Evolutionary conservation across 164 flowering plant species (phyloP).

Genomic region (Dillenia suffruticosa): DNA sequence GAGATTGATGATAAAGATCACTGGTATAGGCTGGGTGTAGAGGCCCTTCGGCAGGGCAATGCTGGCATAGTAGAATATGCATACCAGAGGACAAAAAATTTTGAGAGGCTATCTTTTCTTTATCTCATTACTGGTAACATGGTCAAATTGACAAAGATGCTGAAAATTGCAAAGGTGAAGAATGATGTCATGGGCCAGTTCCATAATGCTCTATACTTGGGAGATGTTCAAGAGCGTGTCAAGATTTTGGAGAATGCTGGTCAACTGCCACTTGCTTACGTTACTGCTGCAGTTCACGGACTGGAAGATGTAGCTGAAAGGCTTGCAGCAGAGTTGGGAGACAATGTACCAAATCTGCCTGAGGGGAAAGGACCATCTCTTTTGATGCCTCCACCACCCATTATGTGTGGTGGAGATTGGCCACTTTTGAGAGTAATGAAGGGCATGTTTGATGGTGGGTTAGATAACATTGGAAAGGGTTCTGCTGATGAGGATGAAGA

Average conservation of each 20-base stretch:
- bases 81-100: constrained; percentile 42
- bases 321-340: constrained; percentile 30
- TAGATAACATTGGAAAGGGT: constrained; percentile 25
- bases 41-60: constrained; percentile 47
- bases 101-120: constrained; percentile 41
- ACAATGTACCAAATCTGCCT: constrained; percentile 26
- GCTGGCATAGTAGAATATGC: constrained; percentile 41
- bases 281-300: constrained; percentile 35
- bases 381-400: constrained; percentile 30
- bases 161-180: constrained; percentile 36
- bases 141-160: constrained; percentile 36
- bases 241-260: constrained; percentile 37
- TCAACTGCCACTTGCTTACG: constrained; percentile 37
- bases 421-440: constrained; percentile 34
- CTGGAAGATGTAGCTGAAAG: constrained; percentile 29
- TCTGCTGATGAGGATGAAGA: constrained; percentile 29
- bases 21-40: constrained; percentile 44
- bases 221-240: constrained; percentile 35
- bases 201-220: constrained; percentile 39
- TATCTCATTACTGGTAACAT: constrained; percentile 35
- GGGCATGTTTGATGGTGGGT: constrained; percentile 39
- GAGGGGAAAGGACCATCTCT: constrained; percentile 24
- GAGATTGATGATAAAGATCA: constrained; percentile 39
- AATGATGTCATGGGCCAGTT: constrained; percentile 44
- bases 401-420: constrained; percentile 38